phyloP scores from a whole-genome alignment of 176 grass and related monocot species.

The Otatea glauca region DNA sequence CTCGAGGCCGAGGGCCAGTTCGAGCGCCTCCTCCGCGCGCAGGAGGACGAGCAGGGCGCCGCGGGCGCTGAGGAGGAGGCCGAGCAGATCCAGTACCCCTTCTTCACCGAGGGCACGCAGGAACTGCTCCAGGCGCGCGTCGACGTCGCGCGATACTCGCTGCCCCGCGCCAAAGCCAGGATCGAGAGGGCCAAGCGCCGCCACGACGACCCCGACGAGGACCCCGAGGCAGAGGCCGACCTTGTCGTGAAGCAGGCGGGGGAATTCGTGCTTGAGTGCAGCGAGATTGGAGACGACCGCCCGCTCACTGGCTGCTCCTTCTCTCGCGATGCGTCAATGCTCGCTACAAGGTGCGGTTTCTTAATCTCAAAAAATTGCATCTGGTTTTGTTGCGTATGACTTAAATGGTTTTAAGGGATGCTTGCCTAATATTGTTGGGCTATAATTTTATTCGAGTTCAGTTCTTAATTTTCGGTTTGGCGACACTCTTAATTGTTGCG shows the following conservation, averaged over 20 bases:
- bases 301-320: constrained; percentile 90
- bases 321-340: constrained; percentile 68
- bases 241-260: constrained; percentile 67
- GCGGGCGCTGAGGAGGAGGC: constrained; percentile 43
- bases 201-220: constrained; percentile 81
- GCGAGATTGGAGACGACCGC: constrained; percentile 88
- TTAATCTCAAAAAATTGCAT: not conserved
- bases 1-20: constrained; percentile 80
- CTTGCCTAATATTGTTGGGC: too few relatives aligned
- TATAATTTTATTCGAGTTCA: not conserved
- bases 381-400: too few relatives aligned
- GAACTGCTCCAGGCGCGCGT: constrained; percentile 71
- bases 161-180: constrained; percentile 66
- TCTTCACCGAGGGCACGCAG: constrained; percentile 82
- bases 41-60: constrained; percentile 76
- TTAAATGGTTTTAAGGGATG: too few relatives aligned
- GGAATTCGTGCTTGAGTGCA: constrained; percentile 80
- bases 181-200: constrained; percentile 77
- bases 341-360: constrained; percentile 75
- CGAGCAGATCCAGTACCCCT: constrained; percentile 77
- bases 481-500: not conserved
- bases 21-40: constrained; percentile 69
- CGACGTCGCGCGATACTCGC: constrained; percentile 66
- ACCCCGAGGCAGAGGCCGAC: constrained; percentile 74
- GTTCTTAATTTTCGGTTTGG: not conserved